These are phyloP conservation scores for Mycena venus DNA, from an alignment of 768 basidiomycete genomes.

Conservation along the genomic window DNA sequence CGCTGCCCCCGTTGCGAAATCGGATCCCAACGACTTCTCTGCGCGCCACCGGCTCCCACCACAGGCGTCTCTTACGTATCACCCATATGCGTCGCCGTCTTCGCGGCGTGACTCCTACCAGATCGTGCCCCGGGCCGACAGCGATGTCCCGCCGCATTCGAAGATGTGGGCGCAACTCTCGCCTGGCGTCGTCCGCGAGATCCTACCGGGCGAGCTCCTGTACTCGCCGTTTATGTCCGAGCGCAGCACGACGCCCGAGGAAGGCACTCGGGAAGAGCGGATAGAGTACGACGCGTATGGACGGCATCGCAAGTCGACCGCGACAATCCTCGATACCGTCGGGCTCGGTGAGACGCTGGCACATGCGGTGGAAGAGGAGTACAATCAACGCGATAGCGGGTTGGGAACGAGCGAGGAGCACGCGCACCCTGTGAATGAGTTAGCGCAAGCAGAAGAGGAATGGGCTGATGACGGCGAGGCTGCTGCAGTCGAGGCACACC, in stretches of 20 bases:
- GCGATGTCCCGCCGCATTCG: constrained; percentile 53
- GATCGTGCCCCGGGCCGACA: constrained; percentile 51
- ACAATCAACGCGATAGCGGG: constrained; percentile 55
- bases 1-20: constrained; percentile 25
- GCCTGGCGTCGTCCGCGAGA: constrained; percentile 58
- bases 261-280: constrained; percentile 14
- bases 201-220: constrained; percentile 58
- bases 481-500: constrained; percentile 27
- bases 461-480: constrained; percentile 27
- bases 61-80: constrained; percentile 47
- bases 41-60: constrained; percentile 54
- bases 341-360: constrained; percentile 76
- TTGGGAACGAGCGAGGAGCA: constrained; percentile 62
- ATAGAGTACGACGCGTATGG: neutral
- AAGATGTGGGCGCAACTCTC: constrained; percentile 69
- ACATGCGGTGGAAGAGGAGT: constrained; percentile 50
- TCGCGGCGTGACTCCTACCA: constrained; percentile 51
- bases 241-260: constrained; percentile 22
- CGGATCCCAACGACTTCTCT: constrained; percentile 42
- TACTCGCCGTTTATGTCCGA: constrained; percentile 62
- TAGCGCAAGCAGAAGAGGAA: neutral
- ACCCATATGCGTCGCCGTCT: constrained; percentile 59
- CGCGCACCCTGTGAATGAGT: constrained; percentile 41
- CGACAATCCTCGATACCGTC: constrained; percentile 61
- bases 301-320: constrained; percentile 31